Evolutionary conservation across 805 yeast genomes (phyloP).

Genomic region (Starmerella kuoi): DNA sequence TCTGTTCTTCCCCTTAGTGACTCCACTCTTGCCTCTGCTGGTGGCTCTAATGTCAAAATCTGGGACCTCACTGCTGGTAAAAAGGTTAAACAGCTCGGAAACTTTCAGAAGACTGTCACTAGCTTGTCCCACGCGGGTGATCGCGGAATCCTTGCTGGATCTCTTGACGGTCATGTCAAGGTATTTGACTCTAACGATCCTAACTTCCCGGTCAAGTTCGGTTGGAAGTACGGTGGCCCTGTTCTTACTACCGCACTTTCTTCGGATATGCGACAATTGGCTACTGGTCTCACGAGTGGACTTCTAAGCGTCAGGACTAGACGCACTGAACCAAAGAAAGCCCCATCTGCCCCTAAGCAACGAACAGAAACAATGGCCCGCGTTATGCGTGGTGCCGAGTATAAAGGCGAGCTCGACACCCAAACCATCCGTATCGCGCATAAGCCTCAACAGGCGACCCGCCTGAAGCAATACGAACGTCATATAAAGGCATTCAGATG

Average conservation of each 20-base stretch:
- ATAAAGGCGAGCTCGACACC: conserved; percentile 75
- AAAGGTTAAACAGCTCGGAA: conserved; percentile 54
- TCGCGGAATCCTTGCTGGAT: conserved; percentile 79
- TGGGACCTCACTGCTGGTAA: conserved; percentile 87
- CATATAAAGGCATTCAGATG: conserved; percentile 80
- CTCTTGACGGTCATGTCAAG: conserved; percentile 94
- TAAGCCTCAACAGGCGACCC: conserved; percentile 32
- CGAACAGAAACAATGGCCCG: conserved; percentile 53
- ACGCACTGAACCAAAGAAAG: conserved; percentile 47
- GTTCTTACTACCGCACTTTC: conserved; percentile 83
- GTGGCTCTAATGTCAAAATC: conserved; percentile 69
- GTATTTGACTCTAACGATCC: conserved; percentile 64
- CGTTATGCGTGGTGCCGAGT: conserved; percentile 84
- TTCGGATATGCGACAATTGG: conserved; percentile 78
- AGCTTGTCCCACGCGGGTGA: conserved; percentile 63
- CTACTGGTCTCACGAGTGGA: conserved; percentile 85
- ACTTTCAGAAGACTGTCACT: conserved; percentile 90
- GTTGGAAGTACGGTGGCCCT: conserved; percentile 95
- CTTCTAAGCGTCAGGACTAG: conserved; percentile 79
- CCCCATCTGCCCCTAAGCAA: conserved; percentile 24
- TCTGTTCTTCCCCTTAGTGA: conserved; percentile 62
- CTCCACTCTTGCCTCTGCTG: conserved; percentile 70
- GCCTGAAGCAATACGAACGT: conserved; percentile 69
- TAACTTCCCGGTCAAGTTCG: conserved; percentile 76
- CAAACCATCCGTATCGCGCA: conserved; percentile 40